A percentile compares a stretch with the other conserved stretches of the same genome.
Evolutionary conservation across 768 basidiomycete species (phyloP).

Genomic region (Boletus tomentosulus): DNA sequence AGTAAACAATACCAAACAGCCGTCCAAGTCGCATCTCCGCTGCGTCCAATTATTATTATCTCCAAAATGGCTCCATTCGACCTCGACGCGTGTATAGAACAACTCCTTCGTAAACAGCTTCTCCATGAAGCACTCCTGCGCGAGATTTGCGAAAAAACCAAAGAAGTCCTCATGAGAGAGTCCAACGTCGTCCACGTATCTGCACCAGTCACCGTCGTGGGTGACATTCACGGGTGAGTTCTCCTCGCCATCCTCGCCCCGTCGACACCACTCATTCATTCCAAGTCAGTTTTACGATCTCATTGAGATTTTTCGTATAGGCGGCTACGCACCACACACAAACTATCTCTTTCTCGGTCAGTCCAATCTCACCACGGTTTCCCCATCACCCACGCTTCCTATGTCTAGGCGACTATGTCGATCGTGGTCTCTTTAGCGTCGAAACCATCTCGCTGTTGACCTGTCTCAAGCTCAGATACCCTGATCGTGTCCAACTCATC

Average conservation of each 20-base stretch:
- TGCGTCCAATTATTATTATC: constrained; percentile 1
- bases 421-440: constrained; percentile 95
- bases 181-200: constrained; percentile 97
- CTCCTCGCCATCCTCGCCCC: constrained; percentile 9
- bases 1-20: constrained; percentile 20
- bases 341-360: constrained; percentile 97
- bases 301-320: constrained; percentile 98
- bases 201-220: constrained; percentile 96
- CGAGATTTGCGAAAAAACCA: constrained; percentile 99
- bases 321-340: constrained; percentile 92
- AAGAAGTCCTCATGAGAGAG: constrained; percentile 98
- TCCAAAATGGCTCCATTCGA: constrained; percentile 62
- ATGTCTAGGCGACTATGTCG: constrained; percentile 89
- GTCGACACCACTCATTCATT: constrained; percentile 33
- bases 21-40: constrained; percentile 5
- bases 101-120: constrained; percentile 86
- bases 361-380: constrained; percentile 22
- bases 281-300: constrained; percentile 98
- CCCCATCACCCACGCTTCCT: constrained; percentile 5
- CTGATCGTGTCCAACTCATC: constrained; percentile 93
- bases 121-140: constrained; percentile 91
- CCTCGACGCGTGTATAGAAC: constrained; percentile 93
- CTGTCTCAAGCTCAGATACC: constrained; percentile 94
- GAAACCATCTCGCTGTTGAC: constrained; percentile 97
- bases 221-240: constrained; percentile 97